Conservation (phyloP, 441 rosid genomes). For the Pelargonium fulgidum region DNA sequence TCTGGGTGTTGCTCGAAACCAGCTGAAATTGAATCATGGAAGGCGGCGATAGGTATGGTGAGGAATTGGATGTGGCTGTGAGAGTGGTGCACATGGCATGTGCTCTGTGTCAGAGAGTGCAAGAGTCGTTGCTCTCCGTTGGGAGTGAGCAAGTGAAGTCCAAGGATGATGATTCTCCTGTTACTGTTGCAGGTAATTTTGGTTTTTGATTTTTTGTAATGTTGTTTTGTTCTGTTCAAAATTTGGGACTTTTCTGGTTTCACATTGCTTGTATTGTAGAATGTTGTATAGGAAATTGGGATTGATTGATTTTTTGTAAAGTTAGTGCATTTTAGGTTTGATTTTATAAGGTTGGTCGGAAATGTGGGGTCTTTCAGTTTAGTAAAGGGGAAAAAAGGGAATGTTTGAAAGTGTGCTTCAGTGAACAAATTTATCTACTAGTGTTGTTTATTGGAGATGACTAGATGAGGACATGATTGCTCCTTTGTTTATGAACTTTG, state of each 20-base stretch:
- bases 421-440: background rate
- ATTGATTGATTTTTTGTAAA: background rate
- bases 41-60: slow-evolving; percentile 37
- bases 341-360: background rate
- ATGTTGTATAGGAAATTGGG: background rate
- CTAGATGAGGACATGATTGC: background rate
- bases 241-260: background rate
- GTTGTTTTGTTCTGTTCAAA: background rate
- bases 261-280: background rate
- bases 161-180: slow-evolving; percentile 84
- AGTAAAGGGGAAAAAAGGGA: background rate
- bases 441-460: background rate
- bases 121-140: slow-evolving; percentile 38
- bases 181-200: slow-evolving; percentile 72
- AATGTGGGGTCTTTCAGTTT: background rate
- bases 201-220: background rate
- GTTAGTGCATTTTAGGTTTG: slow-evolving; percentile 5
- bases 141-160: slow-evolving; percentile 38
- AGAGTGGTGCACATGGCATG: slow-evolving; percentile 74
- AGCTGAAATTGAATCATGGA: slow-evolving; percentile 23
- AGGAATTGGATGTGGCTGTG: slow-evolving; percentile 70
- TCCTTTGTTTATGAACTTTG: background rate
- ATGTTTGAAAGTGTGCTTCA: background rate
- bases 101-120: slow-evolving; percentile 73
- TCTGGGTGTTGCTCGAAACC: background rate